Conservation (phyloP, 768 basidiomycete species). For the Tylopilus sp. region DNA sequence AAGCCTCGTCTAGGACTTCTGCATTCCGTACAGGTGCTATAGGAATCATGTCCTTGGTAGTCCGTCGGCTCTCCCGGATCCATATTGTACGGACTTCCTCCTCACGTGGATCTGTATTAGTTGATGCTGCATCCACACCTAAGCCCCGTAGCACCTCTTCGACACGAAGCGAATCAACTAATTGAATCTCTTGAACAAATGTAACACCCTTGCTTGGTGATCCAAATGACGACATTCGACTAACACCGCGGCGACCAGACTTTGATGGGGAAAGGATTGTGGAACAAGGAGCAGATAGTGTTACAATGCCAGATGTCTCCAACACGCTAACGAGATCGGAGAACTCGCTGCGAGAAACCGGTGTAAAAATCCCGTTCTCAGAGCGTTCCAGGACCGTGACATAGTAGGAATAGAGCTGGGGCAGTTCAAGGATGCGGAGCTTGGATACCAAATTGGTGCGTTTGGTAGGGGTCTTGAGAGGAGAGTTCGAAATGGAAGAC, state of each 20-base stretch:
- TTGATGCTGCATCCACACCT: slow-evolving; percentile 33
- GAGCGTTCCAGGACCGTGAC: slow-evolving; percentile 52
- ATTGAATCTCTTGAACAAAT: slow-evolving; percentile 43
- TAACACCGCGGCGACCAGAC: slow-evolving; percentile 49
- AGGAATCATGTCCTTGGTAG: slow-evolving; percentile 35
- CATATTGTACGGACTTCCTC: slow-evolving; percentile 44
- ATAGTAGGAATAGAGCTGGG: slow-evolving; percentile 66
- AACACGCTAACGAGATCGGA: slow-evolving; percentile 66
- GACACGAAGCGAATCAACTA: slow-evolving; percentile 59
- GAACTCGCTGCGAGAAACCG: slow-evolving; percentile 76
- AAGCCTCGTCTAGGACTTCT: slow-evolving; percentile 32
- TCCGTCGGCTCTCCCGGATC: slow-evolving; percentile 38
- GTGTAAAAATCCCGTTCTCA: slow-evolving; percentile 51
- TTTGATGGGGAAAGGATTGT: slow-evolving; percentile 39
- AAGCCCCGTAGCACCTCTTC: slow-evolving; percentile 73
- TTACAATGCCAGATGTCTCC: slow-evolving; percentile 68
- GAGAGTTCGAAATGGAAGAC: slow-evolving; percentile 34
- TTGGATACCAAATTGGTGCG: slow-evolving; percentile 41
- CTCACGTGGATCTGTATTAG: slow-evolving; percentile 36
- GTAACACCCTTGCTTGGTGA: slow-evolving; percentile 23
- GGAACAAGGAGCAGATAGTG: slow-evolving; percentile 32
- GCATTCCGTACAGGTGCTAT: slow-evolving; percentile 3
- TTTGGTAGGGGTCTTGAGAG: slow-evolving; percentile 47
- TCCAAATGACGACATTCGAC: slow-evolving; percentile 59
- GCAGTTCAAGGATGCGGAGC: slow-evolving; percentile 48